A percentile compares a stretch with the other conserved stretches of the same genome.
These are phyloP conservation scores for Russula sp. DNA, from an alignment of 768 basidiomycete species.

Conservation along the genomic window DNA sequence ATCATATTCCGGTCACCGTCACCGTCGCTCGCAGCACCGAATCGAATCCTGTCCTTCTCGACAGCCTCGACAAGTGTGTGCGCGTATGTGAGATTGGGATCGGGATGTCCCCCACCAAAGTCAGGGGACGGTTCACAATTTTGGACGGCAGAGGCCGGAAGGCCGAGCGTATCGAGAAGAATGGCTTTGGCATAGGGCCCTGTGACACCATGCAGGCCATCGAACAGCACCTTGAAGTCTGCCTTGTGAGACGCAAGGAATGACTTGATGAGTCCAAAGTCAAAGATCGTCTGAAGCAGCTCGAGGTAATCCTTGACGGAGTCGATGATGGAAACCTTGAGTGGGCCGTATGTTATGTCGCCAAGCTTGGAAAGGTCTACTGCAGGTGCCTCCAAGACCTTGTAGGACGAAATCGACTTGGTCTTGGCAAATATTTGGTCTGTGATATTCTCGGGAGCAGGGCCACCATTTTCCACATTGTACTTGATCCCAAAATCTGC, in stretches of 20 bases:
- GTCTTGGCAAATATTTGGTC: slow-evolving; percentile 90
- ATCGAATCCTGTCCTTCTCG: slow-evolving; percentile 76
- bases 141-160: slow-evolving; percentile 75
- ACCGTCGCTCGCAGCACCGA: slow-evolving; percentile 95
- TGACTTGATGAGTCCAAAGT: slow-evolving; percentile 83
- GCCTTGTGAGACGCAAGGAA: slow-evolving; percentile 68
- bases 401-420: slow-evolving; percentile 81
- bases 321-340: slow-evolving; percentile 87
- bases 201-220: slow-evolving; percentile 93
- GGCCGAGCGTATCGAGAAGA: slow-evolving; percentile 74
- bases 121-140: slow-evolving; percentile 89
- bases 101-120: slow-evolving; percentile 97
- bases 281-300: slow-evolving; percentile 85
- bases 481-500: slow-evolving; percentile 99
- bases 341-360: slow-evolving; percentile 70
- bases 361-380: slow-evolving; percentile 82
- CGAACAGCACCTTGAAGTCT: slow-evolving; percentile 85
- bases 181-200: slow-evolving; percentile 92
- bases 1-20: slow-evolving; percentile 99
- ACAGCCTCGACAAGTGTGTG: slow-evolving; percentile 89
- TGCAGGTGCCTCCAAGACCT: slow-evolving; percentile 66
- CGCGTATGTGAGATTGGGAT: slow-evolving; percentile 97
- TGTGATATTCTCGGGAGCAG: slow-evolving; percentile 95
- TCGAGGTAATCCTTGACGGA: slow-evolving; percentile 84
- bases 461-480: slow-evolving; percentile 95